A percentile compares a stretch with the other conserved stretches of the same genome.
phyloP scores from a whole-genome alignment of 208 protist genomes.

The Trypanosoma brucei region DNA sequence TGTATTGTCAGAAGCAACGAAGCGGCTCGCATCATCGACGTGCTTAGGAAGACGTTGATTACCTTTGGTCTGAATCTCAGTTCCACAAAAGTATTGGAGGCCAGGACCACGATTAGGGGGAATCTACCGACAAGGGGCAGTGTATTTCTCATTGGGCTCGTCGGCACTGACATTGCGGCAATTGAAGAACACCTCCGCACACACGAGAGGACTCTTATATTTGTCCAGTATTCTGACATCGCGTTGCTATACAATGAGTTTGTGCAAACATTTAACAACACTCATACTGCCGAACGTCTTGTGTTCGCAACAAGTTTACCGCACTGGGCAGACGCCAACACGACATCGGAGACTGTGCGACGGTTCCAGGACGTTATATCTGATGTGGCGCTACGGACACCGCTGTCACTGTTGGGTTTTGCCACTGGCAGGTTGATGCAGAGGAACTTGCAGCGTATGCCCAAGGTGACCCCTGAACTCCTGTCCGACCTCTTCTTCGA shows the following conservation, averaged over 20 bases:
- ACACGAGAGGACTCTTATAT: conserved; percentile 11
- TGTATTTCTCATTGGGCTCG: conserved; percentile 25
- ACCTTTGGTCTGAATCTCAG: conserved; percentile 11
- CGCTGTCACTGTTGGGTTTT: conserved; percentile 13
- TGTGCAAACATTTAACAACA: conserved; percentile 14
- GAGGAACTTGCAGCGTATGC: conserved; percentile 16
- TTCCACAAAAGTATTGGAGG: conserved; percentile 1
- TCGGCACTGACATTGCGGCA: conserved; percentile 8
- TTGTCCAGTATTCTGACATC: conserved; percentile 36
- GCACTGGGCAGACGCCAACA: conserved; percentile 33
- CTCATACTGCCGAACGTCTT: conserved; percentile 17
- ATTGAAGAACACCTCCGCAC: conserved; percentile 18
- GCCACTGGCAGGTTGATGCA: conserved; percentile 7
- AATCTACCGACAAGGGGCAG: neutral
- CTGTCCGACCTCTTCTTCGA: conserved; percentile 25
- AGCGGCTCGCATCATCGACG: neutral
- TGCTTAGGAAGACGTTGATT: conserved; percentile 1
- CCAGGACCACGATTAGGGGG: neutral
- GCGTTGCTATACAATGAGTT: conserved; percentile 28
- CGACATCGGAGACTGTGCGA: conserved; percentile 7
- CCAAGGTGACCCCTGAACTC: conserved; percentile 13
- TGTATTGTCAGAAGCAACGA: neutral
- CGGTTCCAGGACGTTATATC: conserved; percentile 10
- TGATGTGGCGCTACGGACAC: conserved; percentile 1
- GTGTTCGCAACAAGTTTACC: conserved; percentile 44